phyloP scores from a whole-genome alignment of 2,329 filamentous ascomycete genomes.

The Cercospora sp. region DNA sequence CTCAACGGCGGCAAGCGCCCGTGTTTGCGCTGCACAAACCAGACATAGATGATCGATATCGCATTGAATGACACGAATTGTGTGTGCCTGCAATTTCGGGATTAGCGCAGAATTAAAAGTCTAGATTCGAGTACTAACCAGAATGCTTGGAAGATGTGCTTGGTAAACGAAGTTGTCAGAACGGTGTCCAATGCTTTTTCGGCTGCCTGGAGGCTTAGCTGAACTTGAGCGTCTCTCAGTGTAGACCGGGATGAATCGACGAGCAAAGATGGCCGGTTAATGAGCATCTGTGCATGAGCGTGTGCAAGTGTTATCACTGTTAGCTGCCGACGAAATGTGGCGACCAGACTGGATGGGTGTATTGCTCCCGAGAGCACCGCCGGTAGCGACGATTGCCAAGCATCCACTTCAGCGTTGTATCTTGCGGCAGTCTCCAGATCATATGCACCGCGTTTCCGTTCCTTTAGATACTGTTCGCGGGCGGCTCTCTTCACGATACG shows the following conservation, averaged over 20 bases:
- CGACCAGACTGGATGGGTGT: constrained; percentile 48
- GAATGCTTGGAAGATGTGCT: constrained; percentile 50
- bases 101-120: not conserved
- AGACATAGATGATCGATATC: constrained; percentile 56
- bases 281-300: constrained; percentile 58
- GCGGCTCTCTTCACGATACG: constrained; percentile 35
- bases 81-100: constrained; percentile 2
- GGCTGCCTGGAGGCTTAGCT: constrained; percentile 52
- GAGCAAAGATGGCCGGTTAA: constrained; percentile 55
- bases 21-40: constrained; percentile 50
- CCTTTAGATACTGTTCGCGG: constrained; percentile 33
- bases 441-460: constrained; percentile 24
- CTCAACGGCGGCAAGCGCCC: constrained; percentile 23
- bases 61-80: constrained; percentile 39
- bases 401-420: constrained; percentile 46
- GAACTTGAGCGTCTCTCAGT: constrained; percentile 42
- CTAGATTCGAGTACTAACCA: constrained; percentile 47
- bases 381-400: constrained; percentile 51
- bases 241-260: constrained; percentile 37
- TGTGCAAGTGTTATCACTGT: constrained; percentile 57
- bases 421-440: constrained; percentile 40
- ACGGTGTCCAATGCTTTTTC: constrained; percentile 50
- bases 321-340: constrained; percentile 56
- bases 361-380: constrained; percentile 48
- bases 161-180: constrained; percentile 37